Evolutionary conservation across 2,329 filamentous ascomycete genomes (phyloP).

Genomic region (Exophiala alcalophila): DNA sequence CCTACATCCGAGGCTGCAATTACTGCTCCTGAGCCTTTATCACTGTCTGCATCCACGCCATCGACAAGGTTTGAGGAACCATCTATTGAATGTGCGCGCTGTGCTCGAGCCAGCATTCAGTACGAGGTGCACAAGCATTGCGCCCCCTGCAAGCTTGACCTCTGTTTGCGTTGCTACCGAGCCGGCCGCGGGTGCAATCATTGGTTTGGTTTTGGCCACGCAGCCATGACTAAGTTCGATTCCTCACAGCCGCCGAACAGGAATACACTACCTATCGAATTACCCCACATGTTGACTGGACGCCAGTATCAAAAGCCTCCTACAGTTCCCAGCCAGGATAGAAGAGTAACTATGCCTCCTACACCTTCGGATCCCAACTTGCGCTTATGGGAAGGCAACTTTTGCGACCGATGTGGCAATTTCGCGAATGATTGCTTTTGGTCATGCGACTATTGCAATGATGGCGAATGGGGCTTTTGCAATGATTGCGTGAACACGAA

Average conservation of each 20-base stretch:
- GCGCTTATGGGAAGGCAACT: slow-evolving; percentile 73
- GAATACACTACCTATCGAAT: slow-evolving; percentile 44
- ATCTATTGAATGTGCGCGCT: slow-evolving; percentile 69
- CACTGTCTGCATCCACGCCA: not conserved
- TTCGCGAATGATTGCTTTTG: slow-evolving; percentile 83
- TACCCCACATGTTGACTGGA: slow-evolving; percentile 53
- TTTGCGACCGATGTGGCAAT: slow-evolving; percentile 72
- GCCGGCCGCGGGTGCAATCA: slow-evolving; percentile 72
- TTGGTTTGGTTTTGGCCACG: slow-evolving; percentile 83
- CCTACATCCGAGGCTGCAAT: slow-evolving; percentile 28
- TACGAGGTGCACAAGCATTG: slow-evolving; percentile 87
- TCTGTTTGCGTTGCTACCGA: slow-evolving; percentile 80
- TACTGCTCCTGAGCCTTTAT: slow-evolving; percentile 16
- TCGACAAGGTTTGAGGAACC: slow-evolving; percentile 54
- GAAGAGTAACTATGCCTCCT: slow-evolving; percentile 1
- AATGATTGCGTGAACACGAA: slow-evolving; percentile 82
- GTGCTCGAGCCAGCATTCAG: slow-evolving; percentile 69
- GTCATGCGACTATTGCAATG: slow-evolving; percentile 82
- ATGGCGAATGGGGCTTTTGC: slow-evolving; percentile 94
- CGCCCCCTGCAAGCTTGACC: slow-evolving; percentile 63
- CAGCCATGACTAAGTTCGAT: slow-evolving; percentile 67
- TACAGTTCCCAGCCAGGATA: slow-evolving; percentile 6
- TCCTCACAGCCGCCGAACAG: slow-evolving; percentile 44
- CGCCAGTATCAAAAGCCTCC: slow-evolving; percentile 42
- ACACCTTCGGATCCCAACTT: slow-evolving; percentile 55